Base-by-base conservation (phyloP, 2,329 filamentous ascomycete species). In the Alternaria brassicae region DNA sequence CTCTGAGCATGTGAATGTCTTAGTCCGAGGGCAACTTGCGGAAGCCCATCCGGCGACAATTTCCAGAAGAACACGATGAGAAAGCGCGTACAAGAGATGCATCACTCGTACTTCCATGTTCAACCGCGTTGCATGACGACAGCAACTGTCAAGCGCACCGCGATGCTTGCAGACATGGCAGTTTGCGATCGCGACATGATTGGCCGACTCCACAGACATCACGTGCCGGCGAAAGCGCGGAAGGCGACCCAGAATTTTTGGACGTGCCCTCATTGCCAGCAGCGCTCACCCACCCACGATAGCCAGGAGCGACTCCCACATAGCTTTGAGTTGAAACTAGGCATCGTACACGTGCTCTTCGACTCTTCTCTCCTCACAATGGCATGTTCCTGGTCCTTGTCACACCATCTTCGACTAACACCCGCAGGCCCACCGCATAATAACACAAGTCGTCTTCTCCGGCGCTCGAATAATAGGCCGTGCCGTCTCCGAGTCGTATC, bases 401-500 rank as follows among this genome's bases (percentile, higher is more conserved):
- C 48, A 37, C 15, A 23, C 52, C 51, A 53, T n/a, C 34, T 23
- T 28, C 55, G 23, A 62, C 68, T 76, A 70, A 78, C 67, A 52
- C 19, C 30, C 44, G 34, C 70, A 97, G 94, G 94, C 94, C 78
- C 92, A 98, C 84, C 91, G 93, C 74, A 91, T 97, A 81, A 89
- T 99, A 83, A 92, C 92, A 63, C 92, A 96, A 82, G 93, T 97
- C 81, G 88, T 97, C 81, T 79, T 98, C 68, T 93, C 92, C 74
- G 94, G 94, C 83, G 87, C 89, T 63, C 92, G 95, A 72, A 95
- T 98, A 70, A 88, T 99, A 78, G 93, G 93, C 66, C 92, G 93
- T 70, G 93, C 95, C 72, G 95, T 98, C 77, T 84, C 89, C 72
- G 95, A 97, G 82, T 95, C 95, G 67, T 99, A 96, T 83, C 93